phyloP scores from a whole-genome alignment of 1,284 basidiomycete genomes.

The Pseudozyma sp. region DNA sequence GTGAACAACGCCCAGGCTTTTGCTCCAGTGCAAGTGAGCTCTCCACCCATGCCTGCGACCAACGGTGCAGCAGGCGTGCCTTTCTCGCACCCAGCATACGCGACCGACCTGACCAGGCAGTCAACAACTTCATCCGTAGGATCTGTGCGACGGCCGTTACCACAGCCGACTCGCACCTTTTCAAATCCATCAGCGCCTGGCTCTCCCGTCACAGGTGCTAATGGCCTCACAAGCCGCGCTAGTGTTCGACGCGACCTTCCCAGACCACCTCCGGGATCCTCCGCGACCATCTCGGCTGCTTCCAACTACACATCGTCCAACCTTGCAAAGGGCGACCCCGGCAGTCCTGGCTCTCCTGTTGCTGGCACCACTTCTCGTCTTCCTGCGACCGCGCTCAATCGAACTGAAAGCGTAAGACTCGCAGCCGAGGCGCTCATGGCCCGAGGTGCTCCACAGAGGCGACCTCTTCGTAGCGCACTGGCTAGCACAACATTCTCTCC shows the following conservation, averaged over 20 bases:
- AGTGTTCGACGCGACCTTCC: slow-evolving; percentile 45
- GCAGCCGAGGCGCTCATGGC: slow-evolving; percentile 64
- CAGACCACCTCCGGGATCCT: slow-evolving; percentile 33
- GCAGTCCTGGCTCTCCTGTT: slow-evolving; percentile 31
- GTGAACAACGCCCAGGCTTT: slow-evolving; percentile 14
- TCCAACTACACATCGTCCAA: slow-evolving; percentile 2
- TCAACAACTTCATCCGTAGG: slow-evolving; percentile 46
- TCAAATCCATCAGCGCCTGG: slow-evolving; percentile 41
- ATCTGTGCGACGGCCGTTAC: slow-evolving; percentile 41
- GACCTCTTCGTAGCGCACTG: slow-evolving; percentile 40
- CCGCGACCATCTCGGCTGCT: slow-evolving; percentile 36
- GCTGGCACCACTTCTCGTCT: slow-evolving; percentile 25
- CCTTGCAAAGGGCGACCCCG: slow-evolving; percentile 13
- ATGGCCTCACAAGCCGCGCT: slow-evolving; percentile 23
- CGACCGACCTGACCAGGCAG: slow-evolving; percentile 35
- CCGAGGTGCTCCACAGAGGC: slow-evolving; percentile 50
- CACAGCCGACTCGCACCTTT: slow-evolving; percentile 42
- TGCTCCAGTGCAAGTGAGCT: slow-evolving; percentile 10
- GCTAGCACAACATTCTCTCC: slow-evolving; percentile 46
- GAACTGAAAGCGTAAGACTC: slow-evolving; percentile 55
- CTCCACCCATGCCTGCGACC: slow-evolving; percentile 22
- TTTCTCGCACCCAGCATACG: slow-evolving; percentile 19
- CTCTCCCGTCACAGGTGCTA: slow-evolving; percentile 22
- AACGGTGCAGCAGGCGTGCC: neutral
- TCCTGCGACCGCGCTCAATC: slow-evolving; percentile 38